A percentile compares a stretch with the other conserved stretches of the same genome.
Conservation (phyloP, 164 flowering plant species). For the Annona cherimola region DNA sequence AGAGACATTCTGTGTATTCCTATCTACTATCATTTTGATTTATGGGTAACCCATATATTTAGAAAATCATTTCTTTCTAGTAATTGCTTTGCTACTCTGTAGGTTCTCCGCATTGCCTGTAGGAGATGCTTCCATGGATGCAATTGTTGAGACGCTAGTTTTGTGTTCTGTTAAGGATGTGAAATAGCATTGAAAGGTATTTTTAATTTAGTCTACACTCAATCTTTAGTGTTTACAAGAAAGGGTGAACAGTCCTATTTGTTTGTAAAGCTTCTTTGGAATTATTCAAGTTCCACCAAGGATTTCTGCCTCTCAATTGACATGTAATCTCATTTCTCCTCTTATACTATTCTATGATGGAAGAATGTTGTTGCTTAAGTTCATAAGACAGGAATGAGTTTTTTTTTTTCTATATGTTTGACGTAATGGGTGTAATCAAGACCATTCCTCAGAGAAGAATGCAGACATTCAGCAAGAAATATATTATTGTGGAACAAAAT, state of each 20-base stretch:
- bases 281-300: not conserved
- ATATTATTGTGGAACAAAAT: not conserved
- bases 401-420: not conserved
- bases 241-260: not conserved
- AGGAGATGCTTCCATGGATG: slow-evolving; percentile 73
- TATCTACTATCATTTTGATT: not conserved
- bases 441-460: not conserved
- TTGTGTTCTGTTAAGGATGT: slow-evolving; percentile 83
- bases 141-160: slow-evolving; percentile 87
- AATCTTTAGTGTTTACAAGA: too few relatives aligned
- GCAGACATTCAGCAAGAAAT: not conserved
- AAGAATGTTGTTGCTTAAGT: not conserved
- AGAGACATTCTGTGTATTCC: not conserved
- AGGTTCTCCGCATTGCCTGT: slow-evolving; percentile 86
- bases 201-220: not conserved
- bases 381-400: not conserved
- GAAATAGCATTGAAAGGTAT: slow-evolving; percentile 57
- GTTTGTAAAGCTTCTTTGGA: not conserved
- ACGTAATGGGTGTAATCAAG: not conserved
- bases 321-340: not conserved
- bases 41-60: not conserved
- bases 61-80: not conserved
- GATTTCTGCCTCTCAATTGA: not conserved
- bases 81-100: slow-evolving; percentile 5
- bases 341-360: not conserved